Evolutionary conservation across 2,329 filamentous ascomycete genomes (phyloP), one percentile per base, ranked within the genome.

Genomic region (Ophiocordyceps camponoti-rufipedis): DNA sequence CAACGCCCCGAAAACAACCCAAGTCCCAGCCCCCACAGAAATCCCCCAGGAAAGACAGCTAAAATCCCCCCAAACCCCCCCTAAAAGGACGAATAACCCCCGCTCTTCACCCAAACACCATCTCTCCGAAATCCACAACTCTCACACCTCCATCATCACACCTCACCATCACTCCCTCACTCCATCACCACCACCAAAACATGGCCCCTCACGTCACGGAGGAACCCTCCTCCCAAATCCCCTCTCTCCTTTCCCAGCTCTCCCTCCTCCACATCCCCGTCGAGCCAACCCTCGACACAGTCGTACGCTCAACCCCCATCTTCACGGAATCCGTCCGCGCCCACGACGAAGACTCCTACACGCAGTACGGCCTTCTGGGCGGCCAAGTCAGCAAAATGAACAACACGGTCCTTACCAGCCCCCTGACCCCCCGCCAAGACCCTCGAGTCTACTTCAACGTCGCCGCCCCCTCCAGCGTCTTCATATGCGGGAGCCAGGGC

Each of bases 401-500:
- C 13, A 4, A 28, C 13, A 28, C 9, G 29, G 9, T 3, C 23
- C 5, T 23, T 5, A 23, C 23, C 23, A 23, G 23, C 23, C 23
- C 12, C n/a, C 2, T 3, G 28, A 28, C 11, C 12, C 4, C n/a
- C 4, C 44, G 9, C 40, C 46, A 41, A 1, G 57, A 58, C 23
- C 53, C 54, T 0, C 54, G 67, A 0, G 44, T 71, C 0, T 69
- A 66, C 40, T 65, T 67, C 55, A 72, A 72, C 44, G 59, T 71
- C 2, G 52, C 66, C 0, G 58, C 62, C 0, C 78, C 77, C 0
- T 75, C 70, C 0, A 79, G 75, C 14, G 63, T 67, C 4, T 81
- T 81, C 57, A 74, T 81, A 31, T 81, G 77, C 46, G 76, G 77
- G 1, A 74, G 72, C 18, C 76, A 81, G 48, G 76, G 77, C 1